phyloP scores from a whole-genome alignment of 371 early-diverging fungal genomes.

The Apophysomyces trapeziformis region DNA sequence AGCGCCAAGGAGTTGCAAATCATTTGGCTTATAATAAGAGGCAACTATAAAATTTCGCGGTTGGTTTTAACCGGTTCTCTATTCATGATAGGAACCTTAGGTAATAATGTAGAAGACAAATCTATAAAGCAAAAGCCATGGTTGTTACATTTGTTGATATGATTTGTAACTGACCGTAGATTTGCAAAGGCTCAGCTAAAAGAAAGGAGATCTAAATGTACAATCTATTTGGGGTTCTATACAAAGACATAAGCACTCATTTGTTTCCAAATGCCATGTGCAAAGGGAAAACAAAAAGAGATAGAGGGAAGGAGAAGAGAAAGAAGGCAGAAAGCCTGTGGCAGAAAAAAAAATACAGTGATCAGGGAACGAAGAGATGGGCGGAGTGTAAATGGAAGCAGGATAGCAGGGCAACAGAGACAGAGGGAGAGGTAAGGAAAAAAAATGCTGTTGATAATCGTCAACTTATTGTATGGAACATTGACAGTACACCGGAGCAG shows the following conservation, averaged over 20 bases:
- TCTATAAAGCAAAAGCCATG: no score
- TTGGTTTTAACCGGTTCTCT: no score
- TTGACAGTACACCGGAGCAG: conserved; percentile 41
- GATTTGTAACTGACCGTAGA: no score
- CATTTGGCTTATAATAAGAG: no score
- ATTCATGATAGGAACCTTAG: no score
- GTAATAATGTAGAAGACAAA: no score
- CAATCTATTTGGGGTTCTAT: conserved; percentile 9
- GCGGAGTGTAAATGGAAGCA: conserved; percentile 6
- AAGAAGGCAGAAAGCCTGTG: background rate
- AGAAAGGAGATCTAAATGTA: conserved; percentile 12
- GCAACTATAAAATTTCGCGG: no score
- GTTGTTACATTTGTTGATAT: no score
- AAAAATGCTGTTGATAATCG: background rate
- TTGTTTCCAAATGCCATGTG: conserved; percentile 7
- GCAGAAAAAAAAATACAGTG: background rate
- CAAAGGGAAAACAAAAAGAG: background rate
- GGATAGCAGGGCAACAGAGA: background rate
- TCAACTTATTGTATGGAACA: conserved; percentile 36
- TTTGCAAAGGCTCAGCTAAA: background rate
- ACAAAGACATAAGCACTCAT: conserved; percentile 1
- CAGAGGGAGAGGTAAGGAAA: background rate
- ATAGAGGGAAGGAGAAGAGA: background rate
- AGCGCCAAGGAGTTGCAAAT: no score
- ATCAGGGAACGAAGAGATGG: conserved; percentile 1